Conservation (phyloP, 495 filamentous ascomycete species). For the Mycothermus thermophilus region DNA sequence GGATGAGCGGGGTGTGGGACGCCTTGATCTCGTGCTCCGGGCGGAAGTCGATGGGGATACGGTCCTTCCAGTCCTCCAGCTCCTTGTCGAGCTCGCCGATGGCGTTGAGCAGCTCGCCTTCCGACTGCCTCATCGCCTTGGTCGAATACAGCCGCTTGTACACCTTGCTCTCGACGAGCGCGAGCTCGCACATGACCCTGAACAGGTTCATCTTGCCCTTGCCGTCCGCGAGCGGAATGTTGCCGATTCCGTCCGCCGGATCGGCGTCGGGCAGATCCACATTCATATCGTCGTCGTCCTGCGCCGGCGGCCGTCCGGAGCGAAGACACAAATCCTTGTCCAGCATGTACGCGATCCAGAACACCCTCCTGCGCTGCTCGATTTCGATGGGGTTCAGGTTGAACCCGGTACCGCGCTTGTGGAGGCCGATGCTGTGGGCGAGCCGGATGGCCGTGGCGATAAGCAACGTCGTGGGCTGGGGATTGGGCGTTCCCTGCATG, state of each 20-base stretch:
- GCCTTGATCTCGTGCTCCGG: conserved; percentile 92
- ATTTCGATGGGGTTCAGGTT: conserved; percentile 81
- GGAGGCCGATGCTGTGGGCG: conserved; percentile 86
- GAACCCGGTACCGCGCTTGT: conserved; percentile 83
- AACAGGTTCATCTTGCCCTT: conserved; percentile 91
- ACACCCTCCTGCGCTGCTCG: conserved; percentile 90
- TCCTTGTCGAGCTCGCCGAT: conserved; percentile 92
- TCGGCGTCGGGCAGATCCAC: conserved; percentile 89
- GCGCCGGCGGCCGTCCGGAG: conserved; percentile 81
- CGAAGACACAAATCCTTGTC: conserved; percentile 93
- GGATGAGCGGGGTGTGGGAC: conserved; percentile 72
- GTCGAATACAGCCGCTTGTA: conserved; percentile 91
- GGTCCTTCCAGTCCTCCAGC: conserved; percentile 92
- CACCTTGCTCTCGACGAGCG: conserved; percentile 82
- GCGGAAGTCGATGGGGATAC: conserved; percentile 82
- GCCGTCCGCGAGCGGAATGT: conserved; percentile 80
- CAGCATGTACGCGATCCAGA: conserved; percentile 94
- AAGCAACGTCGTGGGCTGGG: conserved; percentile 86
- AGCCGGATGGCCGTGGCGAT: conserved; percentile 86
- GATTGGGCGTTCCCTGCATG: conserved; percentile 92
- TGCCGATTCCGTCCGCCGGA: conserved; percentile 80
- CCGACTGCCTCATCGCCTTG: conserved; percentile 79
- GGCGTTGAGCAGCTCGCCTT: conserved; percentile 86
- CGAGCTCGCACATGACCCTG: conserved; percentile 76
- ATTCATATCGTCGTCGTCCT: conserved; percentile 98